Evolutionary conservation across 345 rosid genomes (phyloP).

Genomic region (Salix koriyanagi): DNA sequence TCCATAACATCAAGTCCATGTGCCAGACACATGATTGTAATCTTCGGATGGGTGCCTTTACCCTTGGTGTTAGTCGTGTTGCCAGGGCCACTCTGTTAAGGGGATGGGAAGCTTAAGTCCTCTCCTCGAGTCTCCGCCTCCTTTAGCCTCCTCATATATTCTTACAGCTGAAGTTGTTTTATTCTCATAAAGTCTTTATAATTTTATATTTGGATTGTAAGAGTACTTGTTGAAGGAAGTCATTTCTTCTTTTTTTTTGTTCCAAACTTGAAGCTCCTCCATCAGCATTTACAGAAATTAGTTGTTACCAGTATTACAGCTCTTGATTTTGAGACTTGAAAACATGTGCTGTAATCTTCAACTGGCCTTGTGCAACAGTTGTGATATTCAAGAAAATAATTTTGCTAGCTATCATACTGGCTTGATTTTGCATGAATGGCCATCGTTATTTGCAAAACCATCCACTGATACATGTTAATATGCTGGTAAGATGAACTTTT

Average conservation of each 20-base stretch:
- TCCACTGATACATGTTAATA: background rate
- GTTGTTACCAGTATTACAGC: background rate
- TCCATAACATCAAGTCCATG: conserved; percentile 84
- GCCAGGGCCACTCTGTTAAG: conserved; percentile 83
- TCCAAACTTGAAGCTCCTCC: background rate
- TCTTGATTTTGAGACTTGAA: background rate
- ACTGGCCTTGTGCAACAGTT: background rate
- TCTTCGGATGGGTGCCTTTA: conserved; percentile 98
- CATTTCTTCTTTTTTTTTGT: background rate
- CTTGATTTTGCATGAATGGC: background rate
- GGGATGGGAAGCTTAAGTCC: conserved; percentile 89
- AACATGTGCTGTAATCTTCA: background rate
- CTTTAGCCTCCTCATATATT: background rate
- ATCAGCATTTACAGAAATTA: background rate
- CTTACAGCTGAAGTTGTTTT: background rate
- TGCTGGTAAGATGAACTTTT: too few species aligned
- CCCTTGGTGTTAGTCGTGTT: conserved; percentile 92
- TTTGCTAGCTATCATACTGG: background rate
- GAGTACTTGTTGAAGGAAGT: background rate
- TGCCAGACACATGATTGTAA: conserved; percentile 77
- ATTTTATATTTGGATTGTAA: too few species aligned
- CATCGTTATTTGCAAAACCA: background rate
- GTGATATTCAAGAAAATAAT: background rate
- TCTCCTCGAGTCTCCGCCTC: background rate
- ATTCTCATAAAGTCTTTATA: too few species aligned